Percentiles rank a stretch among this genome's conserved stretches.
These are phyloP conservation scores for Kwoniella europaea DNA, from an alignment of 768 basidiomycete genomes.

Conservation along the genomic window DNA sequence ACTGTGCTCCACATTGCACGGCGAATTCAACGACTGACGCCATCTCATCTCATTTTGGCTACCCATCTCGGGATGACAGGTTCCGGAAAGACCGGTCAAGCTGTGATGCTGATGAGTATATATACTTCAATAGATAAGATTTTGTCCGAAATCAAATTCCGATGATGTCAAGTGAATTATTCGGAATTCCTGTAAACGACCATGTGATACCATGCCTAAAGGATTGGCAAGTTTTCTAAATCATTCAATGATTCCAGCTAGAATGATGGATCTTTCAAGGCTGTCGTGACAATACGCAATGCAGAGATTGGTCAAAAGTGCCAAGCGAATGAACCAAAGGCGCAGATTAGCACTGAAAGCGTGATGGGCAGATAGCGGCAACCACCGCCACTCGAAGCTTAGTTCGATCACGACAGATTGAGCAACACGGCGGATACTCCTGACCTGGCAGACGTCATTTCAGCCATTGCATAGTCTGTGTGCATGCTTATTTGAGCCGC, in stretches of 20 bases:
- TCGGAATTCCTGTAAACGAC: background rate
- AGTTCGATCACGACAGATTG: conserved; percentile 3
- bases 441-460: background rate
- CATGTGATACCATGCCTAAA: background rate
- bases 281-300: conserved; percentile 12
- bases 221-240: background rate
- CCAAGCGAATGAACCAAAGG: background rate
- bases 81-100: no score
- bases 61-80: background rate
- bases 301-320: conserved; percentile 6
- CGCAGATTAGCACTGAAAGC: background rate
- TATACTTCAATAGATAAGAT: background rate
- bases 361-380: background rate
- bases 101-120: no score
- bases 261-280: no score
- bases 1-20: background rate
- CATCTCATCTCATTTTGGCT: background rate
- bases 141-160: background rate
- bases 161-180: background rate
- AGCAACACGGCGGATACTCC: background rate
- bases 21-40: background rate
- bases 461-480: no score
- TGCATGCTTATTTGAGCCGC: no score
- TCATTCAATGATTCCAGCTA: background rate
- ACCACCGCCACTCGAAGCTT: background rate